phyloP scores from a whole-genome alignment of 2,329 filamentous ascomycete species.

The Macrophomina phaseolina region DNA sequence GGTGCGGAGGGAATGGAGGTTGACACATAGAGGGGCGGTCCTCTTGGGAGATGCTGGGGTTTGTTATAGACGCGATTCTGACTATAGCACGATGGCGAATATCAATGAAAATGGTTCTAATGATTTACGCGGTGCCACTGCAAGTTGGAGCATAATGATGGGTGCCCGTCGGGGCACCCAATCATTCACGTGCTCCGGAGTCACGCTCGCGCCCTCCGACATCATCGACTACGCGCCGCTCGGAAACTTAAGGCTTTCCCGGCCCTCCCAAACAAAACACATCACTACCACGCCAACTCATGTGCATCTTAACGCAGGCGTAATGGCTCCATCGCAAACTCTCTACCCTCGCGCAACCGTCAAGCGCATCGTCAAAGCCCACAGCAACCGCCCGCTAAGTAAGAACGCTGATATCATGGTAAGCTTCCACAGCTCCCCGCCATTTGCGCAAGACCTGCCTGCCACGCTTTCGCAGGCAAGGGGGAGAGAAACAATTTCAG shows the following conservation, averaged over 20 bases:
- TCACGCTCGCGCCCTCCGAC: slow-evolving; percentile 25
- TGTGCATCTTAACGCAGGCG: slow-evolving; percentile 31
- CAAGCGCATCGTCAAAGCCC: slow-evolving; percentile 89
- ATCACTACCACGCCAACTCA: slow-evolving; percentile 19
- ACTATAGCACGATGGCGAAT: slow-evolving; percentile 21
- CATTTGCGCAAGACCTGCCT: not conserved
- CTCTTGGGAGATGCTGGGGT: not conserved
- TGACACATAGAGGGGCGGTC: slow-evolving; percentile 40
- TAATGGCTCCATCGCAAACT: slow-evolving; percentile 70
- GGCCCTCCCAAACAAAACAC: slow-evolving; percentile 14
- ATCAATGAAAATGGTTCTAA: slow-evolving; percentile 23
- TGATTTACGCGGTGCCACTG: not conserved
- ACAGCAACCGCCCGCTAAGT: slow-evolving; percentile 78
- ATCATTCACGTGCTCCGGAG: slow-evolving; percentile 21
- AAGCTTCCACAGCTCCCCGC: slow-evolving; percentile 36
- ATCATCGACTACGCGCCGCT: slow-evolving; percentile 23
- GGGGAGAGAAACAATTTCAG: too few species aligned
- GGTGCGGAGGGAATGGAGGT: slow-evolving; percentile 62
- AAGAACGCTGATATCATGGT: slow-evolving; percentile 89
- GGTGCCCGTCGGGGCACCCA: too few species aligned
- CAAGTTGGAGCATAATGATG: not conserved
- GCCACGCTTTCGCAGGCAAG: too few species aligned
- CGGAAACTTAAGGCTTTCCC: not conserved
- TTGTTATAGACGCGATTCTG: slow-evolving; percentile 19
- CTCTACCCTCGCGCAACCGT: slow-evolving; percentile 83